Base-by-base conservation (phyloP, 1,284 basidiomycete species). In the Apiotrichum domesticum region DNA sequence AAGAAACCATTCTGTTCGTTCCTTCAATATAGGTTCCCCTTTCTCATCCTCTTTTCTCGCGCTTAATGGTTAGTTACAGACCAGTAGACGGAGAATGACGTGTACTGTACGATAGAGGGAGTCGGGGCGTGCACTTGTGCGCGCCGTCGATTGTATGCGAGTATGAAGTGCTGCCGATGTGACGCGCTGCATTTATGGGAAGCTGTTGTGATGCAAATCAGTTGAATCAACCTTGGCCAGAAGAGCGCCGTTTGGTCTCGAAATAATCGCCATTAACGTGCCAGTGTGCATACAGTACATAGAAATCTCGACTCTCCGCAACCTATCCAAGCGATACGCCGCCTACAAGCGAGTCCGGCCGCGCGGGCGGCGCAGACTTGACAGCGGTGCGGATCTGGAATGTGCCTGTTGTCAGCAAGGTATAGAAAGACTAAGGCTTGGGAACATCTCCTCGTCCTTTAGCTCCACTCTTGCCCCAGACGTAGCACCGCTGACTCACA, bases 401-500 rank as follows among this genome's bases (percentile, higher is more conserved):
- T 35, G 72, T 73, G 54, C 72, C 72, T 73, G 46, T 37, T 11
- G 47, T 53, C 39, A 53, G 54, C 46, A 13, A 46, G 34, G 4
- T 15, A n/a, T 21, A 21, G 21, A 21, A 21, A 15, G 4, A n/a
- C 11, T 33, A 10, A 21, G 21, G 21, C 21, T 21, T 5, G 10
- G 7, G 46, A 35, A 34, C 9, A 35, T 6, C 10, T 13, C 35
- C 21, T 21, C 21, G 21, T 21, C 21, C 21, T 21, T 21, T 21
- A 21, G 21, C 21, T 21, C 21, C 21, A 21, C 21, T 21, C 21
- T 21, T 21, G 21, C 21, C 21, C 21, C 21, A 35, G 6, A 14
- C 41, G 13, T 11, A 10, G 13, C 14, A 21, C 21, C 21, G 21
- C n/a, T 9, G 10, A 77, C 84, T 62, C 73, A 90, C 90, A 93